Percentiles rank a stretch among this genome's conserved stretches.
Conservation (phyloP, 202 grass and related monocot genomes). For the Panicum virgatum region DNA sequence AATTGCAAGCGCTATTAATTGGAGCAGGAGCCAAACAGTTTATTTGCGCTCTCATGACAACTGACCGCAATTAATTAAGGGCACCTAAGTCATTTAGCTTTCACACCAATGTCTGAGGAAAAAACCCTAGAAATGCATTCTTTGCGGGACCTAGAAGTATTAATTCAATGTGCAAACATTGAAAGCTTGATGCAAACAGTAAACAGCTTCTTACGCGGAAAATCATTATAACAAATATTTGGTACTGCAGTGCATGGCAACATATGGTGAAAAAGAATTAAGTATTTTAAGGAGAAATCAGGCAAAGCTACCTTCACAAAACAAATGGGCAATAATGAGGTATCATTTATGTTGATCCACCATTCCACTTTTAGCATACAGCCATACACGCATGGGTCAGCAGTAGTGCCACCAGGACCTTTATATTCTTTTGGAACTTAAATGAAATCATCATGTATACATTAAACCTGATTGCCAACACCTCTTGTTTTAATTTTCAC, state of each 20-base stretch:
- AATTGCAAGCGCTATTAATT: no score
- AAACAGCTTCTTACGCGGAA: not conserved
- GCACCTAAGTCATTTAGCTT: no score
- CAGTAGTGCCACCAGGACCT: not conserved
- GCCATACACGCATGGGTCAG: not conserved
- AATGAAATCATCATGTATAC: no score
- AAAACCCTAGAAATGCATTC: no score
- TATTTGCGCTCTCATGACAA: no score
- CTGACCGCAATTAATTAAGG: no score
- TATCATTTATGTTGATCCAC: not conserved
- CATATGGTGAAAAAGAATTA: not conserved
- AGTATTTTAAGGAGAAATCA: not conserved
- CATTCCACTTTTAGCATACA: not conserved
- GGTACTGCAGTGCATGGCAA: not conserved
- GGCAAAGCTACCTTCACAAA: not conserved
- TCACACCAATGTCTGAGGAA: no score
- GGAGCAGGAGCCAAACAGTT: no score
- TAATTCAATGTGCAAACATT: not conserved
- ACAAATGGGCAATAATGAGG: conserved; percentile 7
- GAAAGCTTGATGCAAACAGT: no score
- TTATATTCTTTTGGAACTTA: not conserved
- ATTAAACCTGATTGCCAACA: not conserved
- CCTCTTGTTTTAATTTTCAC: not conserved
- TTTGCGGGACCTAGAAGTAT: not conserved
- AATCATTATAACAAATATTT: not conserved